Base-by-base conservation (phyloP, 192 early-diverging fungal species). In the Gryganskiella cystojenkinii region DNA sequence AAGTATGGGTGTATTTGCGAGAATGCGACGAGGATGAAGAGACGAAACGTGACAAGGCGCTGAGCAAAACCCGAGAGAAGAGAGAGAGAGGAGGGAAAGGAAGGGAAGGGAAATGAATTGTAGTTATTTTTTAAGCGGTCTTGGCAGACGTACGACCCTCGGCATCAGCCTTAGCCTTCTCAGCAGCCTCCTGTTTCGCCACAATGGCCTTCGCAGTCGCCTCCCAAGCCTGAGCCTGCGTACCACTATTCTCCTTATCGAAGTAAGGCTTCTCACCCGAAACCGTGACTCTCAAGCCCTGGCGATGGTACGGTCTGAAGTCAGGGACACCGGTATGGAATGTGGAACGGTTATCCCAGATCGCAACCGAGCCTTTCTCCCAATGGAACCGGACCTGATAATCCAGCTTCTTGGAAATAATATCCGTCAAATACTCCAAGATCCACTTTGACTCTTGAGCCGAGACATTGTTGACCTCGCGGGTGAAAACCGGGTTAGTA, bases 281-380 rank as follows among this genome's bases (percentile, higher is more conserved):
- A 33, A 78, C 74, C 7, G 74, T 78, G 5, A 78, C 67, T 8
- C 74, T 43, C 37, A 64, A 45, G 27, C 74, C 74, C 7, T 53
- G 66, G 34, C 74, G 74, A 33, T 53, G 49, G 67, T 64, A 78
- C 10, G 74, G 74, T 43, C 55, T 56, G 27, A 78, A 78, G 50
- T 78, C 74, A 25, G 74, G 74, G 10, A 78, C 74, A 8, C 66
- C 87, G 20, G 81, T 81, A 57, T 92, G 88, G 51, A 80, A 67
- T 13, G 83, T 85, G 2, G 80, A 71, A 53, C 89, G 82, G 80
- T 91, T 91, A 62, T 90, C 88, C 89, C 90, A 91, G 33, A 92
- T 84, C 13, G 90, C 90, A 1, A 91, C 86, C 40, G 79, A 80
- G 74, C 90, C 80, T 56, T 87, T 86, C 40, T 78, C 52, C 89